Conservation (phyloP, 2,329 filamentous ascomycete genomes). For the Beauveria varroae region DNA sequence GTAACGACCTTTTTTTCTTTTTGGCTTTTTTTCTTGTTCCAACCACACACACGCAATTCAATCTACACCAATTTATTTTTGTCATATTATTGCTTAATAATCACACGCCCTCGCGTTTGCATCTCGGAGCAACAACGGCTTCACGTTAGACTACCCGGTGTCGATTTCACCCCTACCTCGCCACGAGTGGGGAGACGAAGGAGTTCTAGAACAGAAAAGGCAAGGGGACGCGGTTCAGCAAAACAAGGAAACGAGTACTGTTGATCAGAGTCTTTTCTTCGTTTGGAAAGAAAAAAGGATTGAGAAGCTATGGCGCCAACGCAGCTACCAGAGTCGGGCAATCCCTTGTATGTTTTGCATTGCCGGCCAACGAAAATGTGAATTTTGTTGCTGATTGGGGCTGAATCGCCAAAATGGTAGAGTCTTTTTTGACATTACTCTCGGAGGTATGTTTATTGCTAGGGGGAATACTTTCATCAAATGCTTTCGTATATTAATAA, state of each 20-base stretch:
- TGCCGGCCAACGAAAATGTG: neutral
- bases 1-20: no score
- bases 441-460: slow-evolving; percentile 54
- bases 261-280: neutral
- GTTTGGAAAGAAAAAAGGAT: neutral
- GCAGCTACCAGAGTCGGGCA: slow-evolving; percentile 38
- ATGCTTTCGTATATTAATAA: neutral
- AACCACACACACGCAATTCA: neutral
- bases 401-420: neutral
- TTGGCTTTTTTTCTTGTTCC: neutral
- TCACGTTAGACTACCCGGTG: no score
- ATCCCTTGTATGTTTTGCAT: slow-evolving; percentile 35
- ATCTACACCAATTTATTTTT: no score
- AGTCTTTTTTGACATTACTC: slow-evolving; percentile 68
- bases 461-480: no score
- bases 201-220: no score
- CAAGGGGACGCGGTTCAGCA: no score
- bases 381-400: neutral
- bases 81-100: no score
- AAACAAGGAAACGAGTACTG: neutral
- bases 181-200: no score
- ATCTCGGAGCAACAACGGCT: no score
- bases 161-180: no score
- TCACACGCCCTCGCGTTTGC: no score
- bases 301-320: slow-evolving; percentile 33